Evolutionary conservation across 2,329 filamentous ascomycete genomes (phyloP).

Genomic region (Fusarium verrucosum): DNA sequence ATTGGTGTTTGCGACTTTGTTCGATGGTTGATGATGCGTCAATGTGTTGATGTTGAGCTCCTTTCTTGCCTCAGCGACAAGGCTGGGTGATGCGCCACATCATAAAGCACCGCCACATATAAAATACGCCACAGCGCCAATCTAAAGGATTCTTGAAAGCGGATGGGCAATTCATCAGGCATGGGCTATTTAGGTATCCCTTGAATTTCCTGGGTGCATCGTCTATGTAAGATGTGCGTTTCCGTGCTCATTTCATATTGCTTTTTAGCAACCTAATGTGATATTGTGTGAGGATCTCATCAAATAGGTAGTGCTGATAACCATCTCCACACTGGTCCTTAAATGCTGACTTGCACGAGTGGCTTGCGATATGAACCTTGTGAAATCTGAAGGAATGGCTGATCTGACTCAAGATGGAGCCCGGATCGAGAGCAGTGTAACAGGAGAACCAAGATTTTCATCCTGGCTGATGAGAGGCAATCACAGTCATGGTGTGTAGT

Average conservation of each 20-base stretch:
- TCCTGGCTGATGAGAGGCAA: slow-evolving; percentile 13
- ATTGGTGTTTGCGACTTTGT: slow-evolving; percentile 29
- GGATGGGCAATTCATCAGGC: not conserved
- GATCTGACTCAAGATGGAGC: not conserved
- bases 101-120: slow-evolving; percentile 18
- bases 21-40: slow-evolving; percentile 35
- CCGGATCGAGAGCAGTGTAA: not conserved
- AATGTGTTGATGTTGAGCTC: slow-evolving; percentile 33
- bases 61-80: slow-evolving; percentile 44
- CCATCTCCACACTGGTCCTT: not conserved
- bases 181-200: not conserved
- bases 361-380: not conserved
- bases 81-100: slow-evolving; percentile 35
- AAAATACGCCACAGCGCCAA: not conserved
- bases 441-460: not conserved
- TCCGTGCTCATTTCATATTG: not conserved
- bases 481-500: not conserved
- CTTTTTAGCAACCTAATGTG: not conserved
- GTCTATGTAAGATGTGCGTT: not conserved
- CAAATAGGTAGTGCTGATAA: not conserved
- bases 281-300: not conserved
- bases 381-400: not conserved
- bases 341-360: slow-evolving; percentile 1
- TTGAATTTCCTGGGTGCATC: not conserved
- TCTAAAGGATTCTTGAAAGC: not conserved